These are phyloP conservation scores for Clavispora vitiphila DNA, from an alignment of 805 yeast genomes.

Conservation along the genomic window DNA sequence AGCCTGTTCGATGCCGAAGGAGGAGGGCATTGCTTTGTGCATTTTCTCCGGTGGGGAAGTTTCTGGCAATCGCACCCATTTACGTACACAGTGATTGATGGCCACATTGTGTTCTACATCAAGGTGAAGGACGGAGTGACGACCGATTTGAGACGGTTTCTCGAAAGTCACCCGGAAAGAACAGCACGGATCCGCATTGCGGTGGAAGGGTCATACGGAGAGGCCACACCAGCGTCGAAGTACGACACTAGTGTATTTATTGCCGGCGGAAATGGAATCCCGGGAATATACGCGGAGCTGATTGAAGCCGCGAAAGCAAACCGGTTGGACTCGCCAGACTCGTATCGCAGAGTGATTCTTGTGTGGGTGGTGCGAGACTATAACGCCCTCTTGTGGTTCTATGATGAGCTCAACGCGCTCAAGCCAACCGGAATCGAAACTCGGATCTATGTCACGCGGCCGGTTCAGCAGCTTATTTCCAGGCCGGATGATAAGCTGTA, in stretches of 20 bases:
- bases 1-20: constrained; percentile 51
- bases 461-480: neutral
- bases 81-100: constrained; percentile 31
- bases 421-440: constrained; percentile 24
- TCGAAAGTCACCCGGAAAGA: constrained; percentile 15
- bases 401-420: constrained; percentile 36
- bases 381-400: constrained; percentile 46
- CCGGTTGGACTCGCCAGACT: neutral
- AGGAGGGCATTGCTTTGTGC: constrained; percentile 61
- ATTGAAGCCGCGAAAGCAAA: constrained; percentile 2
- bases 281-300: constrained; percentile 37
- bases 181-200: constrained; percentile 24
- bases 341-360: constrained; percentile 29
- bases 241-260: constrained; percentile 28
- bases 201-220: constrained; percentile 37
- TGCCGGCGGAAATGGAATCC: constrained; percentile 41
- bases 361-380: constrained; percentile 61
- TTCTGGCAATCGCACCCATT: constrained; percentile 72
- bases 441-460: constrained; percentile 10
- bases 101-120: constrained; percentile 19
- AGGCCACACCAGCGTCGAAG: constrained; percentile 24
- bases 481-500: constrained; percentile 6
- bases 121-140: constrained; percentile 36
- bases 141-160: constrained; percentile 14
- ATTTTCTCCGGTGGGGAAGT: constrained; percentile 38